A percentile compares a stretch with the other conserved stretches of the same genome.
These are phyloP conservation scores for Colletotrichum sp. DNA, from an alignment of 2,329 filamentous ascomycete species.

Conservation along the genomic window DNA sequence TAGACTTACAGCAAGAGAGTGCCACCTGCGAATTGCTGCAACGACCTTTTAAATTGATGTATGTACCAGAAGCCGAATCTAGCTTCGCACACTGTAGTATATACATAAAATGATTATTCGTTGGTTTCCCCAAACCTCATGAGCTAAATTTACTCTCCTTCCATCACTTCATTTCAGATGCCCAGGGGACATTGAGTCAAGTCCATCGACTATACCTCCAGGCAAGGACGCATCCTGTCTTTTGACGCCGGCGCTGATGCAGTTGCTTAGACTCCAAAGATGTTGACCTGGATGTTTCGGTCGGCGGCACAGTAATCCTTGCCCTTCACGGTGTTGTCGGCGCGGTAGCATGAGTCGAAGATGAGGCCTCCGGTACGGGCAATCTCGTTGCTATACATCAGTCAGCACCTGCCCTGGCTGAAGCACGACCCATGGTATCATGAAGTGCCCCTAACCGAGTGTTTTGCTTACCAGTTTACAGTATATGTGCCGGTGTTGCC, in stretches of 20 bases:
- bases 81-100: neutral
- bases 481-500: neutral
- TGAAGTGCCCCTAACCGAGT: neutral
- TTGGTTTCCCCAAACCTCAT: neutral
- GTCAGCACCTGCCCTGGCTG: neutral
- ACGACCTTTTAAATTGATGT: neutral
- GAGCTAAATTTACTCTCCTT: neutral
- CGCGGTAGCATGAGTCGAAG: neutral
- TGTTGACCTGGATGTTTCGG: neutral
- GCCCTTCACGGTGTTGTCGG: neutral
- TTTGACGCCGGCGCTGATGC: fast-evolving
- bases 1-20: neutral
- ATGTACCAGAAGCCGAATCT: neutral
- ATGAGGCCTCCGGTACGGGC: neutral
- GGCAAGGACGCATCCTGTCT: fast-evolving
- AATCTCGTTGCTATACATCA: neutral
- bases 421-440: fast-evolving
- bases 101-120: fast-evolving
- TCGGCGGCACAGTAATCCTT: neutral
- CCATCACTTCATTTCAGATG: neutral
- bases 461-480: neutral
- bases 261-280: neutral
- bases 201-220: fast-evolving
- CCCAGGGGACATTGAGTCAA: fast-evolving
- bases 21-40: too few species aligned